phyloP scores from a whole-genome alignment of 192 early-diverging fungal species.

The Thoreauomyces humboldtii region DNA sequence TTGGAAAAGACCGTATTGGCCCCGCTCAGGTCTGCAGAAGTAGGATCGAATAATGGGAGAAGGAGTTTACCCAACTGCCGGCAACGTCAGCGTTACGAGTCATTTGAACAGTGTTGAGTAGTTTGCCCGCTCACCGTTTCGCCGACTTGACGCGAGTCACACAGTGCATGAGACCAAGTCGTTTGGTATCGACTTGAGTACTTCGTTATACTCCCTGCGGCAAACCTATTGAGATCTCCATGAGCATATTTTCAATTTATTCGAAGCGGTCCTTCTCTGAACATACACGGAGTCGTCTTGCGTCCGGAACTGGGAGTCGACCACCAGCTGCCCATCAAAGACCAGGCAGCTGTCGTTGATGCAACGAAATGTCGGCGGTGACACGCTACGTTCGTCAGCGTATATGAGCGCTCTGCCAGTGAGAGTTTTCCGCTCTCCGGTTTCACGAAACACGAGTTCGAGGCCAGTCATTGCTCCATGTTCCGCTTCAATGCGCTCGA shows the following conservation, averaged over 20 bases:
- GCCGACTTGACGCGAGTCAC: constrained; percentile 48
- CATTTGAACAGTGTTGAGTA: too few relatives aligned
- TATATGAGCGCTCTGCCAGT: constrained; percentile 35
- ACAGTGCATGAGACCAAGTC: constrained; percentile 43
- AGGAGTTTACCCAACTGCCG: constrained; percentile 44
- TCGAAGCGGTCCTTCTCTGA: too few relatives aligned
- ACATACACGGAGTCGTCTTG: constrained; percentile 50
- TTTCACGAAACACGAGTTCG: not conserved
- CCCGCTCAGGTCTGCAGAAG: too few relatives aligned
- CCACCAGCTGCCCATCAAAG: constrained; percentile 51
- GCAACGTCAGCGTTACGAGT: not conserved
- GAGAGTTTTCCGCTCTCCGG: not conserved
- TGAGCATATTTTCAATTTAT: too few relatives aligned
- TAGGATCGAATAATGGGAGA: constrained; percentile 45
- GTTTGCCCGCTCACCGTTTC: constrained; percentile 27
- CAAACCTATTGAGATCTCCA: too few relatives aligned
- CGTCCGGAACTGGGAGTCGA: constrained; percentile 53
- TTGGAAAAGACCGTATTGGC: too few relatives aligned
- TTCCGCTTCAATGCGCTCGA: constrained; percentile 1
- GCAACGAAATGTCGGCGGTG: constrained; percentile 39
- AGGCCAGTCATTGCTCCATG: constrained; percentile 4
- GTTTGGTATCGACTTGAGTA: constrained; percentile 53
- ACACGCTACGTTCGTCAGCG: constrained; percentile 43
- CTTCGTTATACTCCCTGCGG: constrained; percentile 51
- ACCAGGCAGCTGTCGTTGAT: constrained; percentile 56